Evolutionary conservation across 257 asterid species (phyloP).

Genomic region (Cynanchum wilfordii): DNA sequence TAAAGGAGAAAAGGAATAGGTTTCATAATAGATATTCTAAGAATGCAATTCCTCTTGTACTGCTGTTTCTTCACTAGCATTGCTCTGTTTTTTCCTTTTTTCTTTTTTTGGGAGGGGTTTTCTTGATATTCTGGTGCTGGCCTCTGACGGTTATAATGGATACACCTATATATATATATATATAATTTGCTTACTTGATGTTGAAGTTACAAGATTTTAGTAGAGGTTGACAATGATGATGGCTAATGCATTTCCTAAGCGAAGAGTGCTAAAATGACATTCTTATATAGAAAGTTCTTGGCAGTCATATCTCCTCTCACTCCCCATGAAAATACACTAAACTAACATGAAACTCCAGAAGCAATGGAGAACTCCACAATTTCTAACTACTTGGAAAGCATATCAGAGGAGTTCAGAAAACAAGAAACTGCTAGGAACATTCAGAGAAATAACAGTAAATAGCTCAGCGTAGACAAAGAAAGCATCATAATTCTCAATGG

Average conservation of each 20-base stretch:
- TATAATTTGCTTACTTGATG: neutral
- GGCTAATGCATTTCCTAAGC: neutral
- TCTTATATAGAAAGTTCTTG: neutral
- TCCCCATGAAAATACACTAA: neutral
- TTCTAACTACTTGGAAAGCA: neutral
- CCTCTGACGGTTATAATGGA: neutral
- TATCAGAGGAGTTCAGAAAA: neutral
- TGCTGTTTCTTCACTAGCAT: neutral
- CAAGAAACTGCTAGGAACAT: conserved; percentile 12
- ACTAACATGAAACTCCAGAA: neutral
- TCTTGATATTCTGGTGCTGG: neutral
- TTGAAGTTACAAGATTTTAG: neutral
- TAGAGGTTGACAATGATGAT: neutral
- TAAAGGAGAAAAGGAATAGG: neutral
- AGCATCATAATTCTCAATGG: neutral
- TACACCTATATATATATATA: neutral
- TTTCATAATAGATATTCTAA: conserved; percentile 5
- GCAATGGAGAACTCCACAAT: neutral
- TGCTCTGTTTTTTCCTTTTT: neutral
- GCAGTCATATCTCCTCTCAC: neutral
- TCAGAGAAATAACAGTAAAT: neutral
- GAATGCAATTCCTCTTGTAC: neutral
- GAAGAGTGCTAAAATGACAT: neutral
- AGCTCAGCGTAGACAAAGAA: neutral
- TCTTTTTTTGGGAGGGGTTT: neutral